Evolutionary conservation across 1,284 basidiomycete genomes (phyloP).

Genomic region (Cutaneotrichosporon dermatis): DNA sequence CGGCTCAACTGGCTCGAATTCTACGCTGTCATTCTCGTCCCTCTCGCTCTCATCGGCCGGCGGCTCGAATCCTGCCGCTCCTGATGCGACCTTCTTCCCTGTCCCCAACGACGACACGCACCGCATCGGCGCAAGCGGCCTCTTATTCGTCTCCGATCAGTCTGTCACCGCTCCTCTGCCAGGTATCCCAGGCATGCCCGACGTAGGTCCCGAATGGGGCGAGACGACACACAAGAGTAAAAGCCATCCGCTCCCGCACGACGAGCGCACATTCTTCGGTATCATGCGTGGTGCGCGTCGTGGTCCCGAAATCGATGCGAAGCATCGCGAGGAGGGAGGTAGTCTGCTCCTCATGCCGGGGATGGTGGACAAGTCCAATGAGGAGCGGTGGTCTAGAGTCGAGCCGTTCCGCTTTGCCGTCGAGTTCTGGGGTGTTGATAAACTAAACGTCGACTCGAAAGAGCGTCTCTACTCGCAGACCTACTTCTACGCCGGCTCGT

Average conservation of each 20-base stretch:
- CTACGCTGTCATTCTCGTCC: slow-evolving; percentile 15
- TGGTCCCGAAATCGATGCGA: slow-evolving; percentile 36
- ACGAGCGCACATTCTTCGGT: slow-evolving; percentile 49
- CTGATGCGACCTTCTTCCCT: slow-evolving; percentile 57
- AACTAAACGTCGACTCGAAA: slow-evolving; percentile 65
- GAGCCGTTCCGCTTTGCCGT: slow-evolving; percentile 74
- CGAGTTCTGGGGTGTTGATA: slow-evolving; percentile 84
- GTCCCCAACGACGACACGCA: slow-evolving; percentile 70
- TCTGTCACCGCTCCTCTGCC: slow-evolving; percentile 8
- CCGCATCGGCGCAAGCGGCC: slow-evolving; percentile 68
- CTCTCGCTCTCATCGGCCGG: slow-evolving; percentile 15
- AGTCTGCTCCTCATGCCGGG: slow-evolving; percentile 8
- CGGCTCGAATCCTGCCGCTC: slow-evolving; percentile 5
- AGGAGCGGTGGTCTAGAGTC: slow-evolving; percentile 42
- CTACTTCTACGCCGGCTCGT: slow-evolving; percentile 51
- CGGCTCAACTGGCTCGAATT: not conserved
- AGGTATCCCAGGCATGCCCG: slow-evolving; percentile 33
- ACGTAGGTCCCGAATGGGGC: slow-evolving; percentile 37
- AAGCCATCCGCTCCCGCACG: slow-evolving; percentile 32
- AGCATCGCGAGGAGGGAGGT: slow-evolving; percentile 23
- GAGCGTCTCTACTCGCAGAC: slow-evolving; percentile 56
- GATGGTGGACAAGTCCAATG: slow-evolving; percentile 15
- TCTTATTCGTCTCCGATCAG: slow-evolving; percentile 49
- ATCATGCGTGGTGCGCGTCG: slow-evolving; percentile 34
- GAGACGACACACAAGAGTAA: slow-evolving; percentile 12